These are phyloP conservation scores for Fagopyrum homotropicum DNA, from an alignment of 148 eudicot species.

Conservation along the genomic window DNA sequence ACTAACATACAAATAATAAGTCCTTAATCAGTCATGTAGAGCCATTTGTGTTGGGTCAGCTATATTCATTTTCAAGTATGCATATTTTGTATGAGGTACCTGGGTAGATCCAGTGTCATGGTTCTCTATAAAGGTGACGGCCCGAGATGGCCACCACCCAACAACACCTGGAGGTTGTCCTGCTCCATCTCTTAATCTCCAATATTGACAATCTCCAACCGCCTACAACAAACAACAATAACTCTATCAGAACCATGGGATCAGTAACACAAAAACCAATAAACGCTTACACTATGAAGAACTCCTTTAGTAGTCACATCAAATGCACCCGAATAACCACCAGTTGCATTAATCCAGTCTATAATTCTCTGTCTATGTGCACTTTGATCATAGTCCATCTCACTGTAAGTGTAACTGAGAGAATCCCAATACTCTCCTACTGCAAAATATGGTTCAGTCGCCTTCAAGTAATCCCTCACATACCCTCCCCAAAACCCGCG, in stretches of 20 bases:
- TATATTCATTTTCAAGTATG: no score
- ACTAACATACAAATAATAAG: no score
- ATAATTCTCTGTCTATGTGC: constrained; percentile 91
- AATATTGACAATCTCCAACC: constrained; percentile 81
- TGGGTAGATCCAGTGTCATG: constrained; percentile 99
- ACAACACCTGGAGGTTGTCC: constrained; percentile 97
- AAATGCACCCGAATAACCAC: constrained; percentile 88
- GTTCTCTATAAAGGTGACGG: constrained; percentile 94
- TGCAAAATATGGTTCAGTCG: constrained; percentile 79
- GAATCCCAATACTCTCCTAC: constrained; percentile 99
- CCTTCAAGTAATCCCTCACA: constrained; percentile 93
- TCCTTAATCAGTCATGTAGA: no score
- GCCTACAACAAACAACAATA: constrained; percentile 28
- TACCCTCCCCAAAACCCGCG: constrained; percentile 99
- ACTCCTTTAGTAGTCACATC: constrained; percentile 98
- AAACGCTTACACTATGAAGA: constrained; percentile 74
- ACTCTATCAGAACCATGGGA: background rate
- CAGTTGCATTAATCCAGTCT: constrained; percentile 92
- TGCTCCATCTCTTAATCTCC: constrained; percentile 86
- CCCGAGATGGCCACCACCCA: constrained; percentile 99
- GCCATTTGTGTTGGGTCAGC: no score
- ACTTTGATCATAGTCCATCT: constrained; percentile 96
- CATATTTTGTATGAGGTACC: constrained; percentile 27
- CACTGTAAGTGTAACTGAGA: constrained; percentile 81
- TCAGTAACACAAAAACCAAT: background rate